Conservation (phyloP, 2,329 filamentous ascomycete genomes). For the Botrytis pseudocinerea region DNA sequence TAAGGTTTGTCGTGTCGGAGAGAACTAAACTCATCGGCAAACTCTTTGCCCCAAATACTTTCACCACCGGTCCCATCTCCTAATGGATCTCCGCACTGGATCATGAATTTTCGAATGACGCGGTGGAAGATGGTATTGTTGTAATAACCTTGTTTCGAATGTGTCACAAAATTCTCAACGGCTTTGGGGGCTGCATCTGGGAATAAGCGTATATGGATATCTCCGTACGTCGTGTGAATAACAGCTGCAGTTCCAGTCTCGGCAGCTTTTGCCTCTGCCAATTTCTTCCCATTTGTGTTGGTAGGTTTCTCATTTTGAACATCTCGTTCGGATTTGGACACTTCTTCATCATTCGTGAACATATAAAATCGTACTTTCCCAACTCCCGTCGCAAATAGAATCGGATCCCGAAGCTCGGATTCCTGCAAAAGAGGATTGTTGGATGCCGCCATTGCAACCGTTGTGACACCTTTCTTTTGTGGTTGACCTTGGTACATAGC, state of each 20-base stretch:
- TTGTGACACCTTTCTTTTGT: conserved; percentile 89
- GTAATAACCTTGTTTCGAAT: conserved; percentile 88
- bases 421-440: conserved; percentile 91
- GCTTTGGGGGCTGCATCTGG: conserved; percentile 90
- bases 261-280: conserved; percentile 58
- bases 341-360: conserved; percentile 87
- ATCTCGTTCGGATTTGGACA: conserved; percentile 82
- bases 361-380: conserved; percentile 95
- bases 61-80: conserved; percentile 89
- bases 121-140: conserved; percentile 98
- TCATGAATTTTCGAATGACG: conserved; percentile 98
- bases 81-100: conserved; percentile 80
- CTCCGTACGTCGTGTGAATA: conserved; percentile 89
- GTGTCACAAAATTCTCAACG: conserved; percentile 96
- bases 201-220: conserved; percentile 91
- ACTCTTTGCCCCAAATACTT: conserved; percentile 89
- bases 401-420: conserved; percentile 86
- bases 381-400: conserved; percentile 79
- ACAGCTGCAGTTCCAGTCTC: conserved; percentile 79
- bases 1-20: conserved; percentile 95
- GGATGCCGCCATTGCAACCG: conserved; percentile 95
- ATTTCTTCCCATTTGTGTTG: conserved; percentile 57
- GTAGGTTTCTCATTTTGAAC: conserved; percentile 93
- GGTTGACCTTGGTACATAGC: conserved; percentile 92
- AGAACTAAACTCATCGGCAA: conserved; percentile 89